Evolutionary conservation across 306 rosid species (phyloP), one percentile per base, ranked within the genome.

Genomic region (Trifolium pratense): DNA sequence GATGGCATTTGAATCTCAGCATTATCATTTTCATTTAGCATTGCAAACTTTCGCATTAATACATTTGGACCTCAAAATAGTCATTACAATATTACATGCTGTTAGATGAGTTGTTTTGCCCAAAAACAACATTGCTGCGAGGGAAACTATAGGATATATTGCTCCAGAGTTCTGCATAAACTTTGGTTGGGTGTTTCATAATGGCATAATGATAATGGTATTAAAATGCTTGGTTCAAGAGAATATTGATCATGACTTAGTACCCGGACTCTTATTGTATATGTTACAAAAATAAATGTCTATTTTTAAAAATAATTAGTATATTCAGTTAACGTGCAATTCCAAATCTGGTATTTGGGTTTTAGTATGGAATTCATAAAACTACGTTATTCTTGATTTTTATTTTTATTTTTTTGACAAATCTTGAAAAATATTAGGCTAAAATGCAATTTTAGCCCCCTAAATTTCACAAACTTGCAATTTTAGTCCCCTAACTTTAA

Each of bases 301-400:
- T 13, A 2, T 43, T 42, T 43, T 43, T 12, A 1, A 13, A 43
- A 43, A 43, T 43, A 10, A 43, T 43, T 43, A 43, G 9, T 43
- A 43, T 40, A 9, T 9, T 40, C 45, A 43, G 14, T 43, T 43
- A 43, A 43, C 12, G 6, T 12, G n/a, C 88, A 46, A 90, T 88
- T 55, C 86, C 96, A 32, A 32, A 25, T 25, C 29, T 25, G 29
- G 2, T 25, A 25, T 25, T 25, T 25, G 29, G 31, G 31, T 3
- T 26, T 26, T 26, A 26, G 31, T 26, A 21, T 21, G 25, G 31
- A 26, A 26, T 26, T 26, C 31, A 26, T 26, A 26, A 26, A 26
- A 26, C 31, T 26, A 21, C 25, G 25, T 21, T 21, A 21, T 21
- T 21, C 25, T n/a, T n/a, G n/a, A n/a, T n/a, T n/a, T n/a, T n/a